Conservation (phyloP, 2,329 filamentous ascomycete species). For the Ophiocordyceps camponoti-leonardi region DNA sequence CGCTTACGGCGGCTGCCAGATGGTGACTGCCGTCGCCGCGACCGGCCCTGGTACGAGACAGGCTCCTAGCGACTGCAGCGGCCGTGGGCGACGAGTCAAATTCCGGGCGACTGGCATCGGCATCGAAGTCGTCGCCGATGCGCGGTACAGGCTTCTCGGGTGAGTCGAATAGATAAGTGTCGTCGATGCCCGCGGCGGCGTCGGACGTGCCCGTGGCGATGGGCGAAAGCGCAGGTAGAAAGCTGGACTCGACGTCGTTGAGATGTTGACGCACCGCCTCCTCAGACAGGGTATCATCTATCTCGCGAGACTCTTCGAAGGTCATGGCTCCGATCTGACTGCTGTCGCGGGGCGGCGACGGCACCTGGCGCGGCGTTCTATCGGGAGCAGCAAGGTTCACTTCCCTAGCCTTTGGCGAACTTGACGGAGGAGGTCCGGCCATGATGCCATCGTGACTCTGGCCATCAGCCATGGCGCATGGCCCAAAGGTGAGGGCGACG, state of each 20-base stretch:
- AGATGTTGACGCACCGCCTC: constrained; percentile 37
- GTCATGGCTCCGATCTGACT: constrained; percentile 25
- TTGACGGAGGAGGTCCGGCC: background rate
- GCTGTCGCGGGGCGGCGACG: constrained; percentile 12
- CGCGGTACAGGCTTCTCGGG: constrained; percentile 15
- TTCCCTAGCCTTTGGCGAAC: background rate
- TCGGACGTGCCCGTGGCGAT: constrained; percentile 27
- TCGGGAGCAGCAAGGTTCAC: background rate
- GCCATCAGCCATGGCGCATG: constrained; percentile 20
- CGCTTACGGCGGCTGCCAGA: background rate
- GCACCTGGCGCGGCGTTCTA: constrained; percentile 3
- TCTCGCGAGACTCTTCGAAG: constrained; percentile 14
- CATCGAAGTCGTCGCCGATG: constrained; percentile 5
- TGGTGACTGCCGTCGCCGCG: constrained; percentile 4
- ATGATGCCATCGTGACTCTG: constrained; percentile 9
- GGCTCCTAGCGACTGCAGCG: constrained; percentile 33
- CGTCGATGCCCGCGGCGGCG: constrained; percentile 26
- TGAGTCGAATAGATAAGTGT: constrained; percentile 42
- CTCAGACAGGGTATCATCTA: constrained; percentile 33
- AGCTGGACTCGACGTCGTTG: constrained; percentile 49
- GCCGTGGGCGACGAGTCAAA: constrained; percentile 40
- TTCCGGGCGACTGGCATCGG: constrained; percentile 28
- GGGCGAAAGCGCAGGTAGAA: constrained; percentile 39
- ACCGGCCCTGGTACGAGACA: constrained; percentile 32
- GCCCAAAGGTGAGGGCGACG: background rate